These are phyloP conservation scores for Linum usitatissimum DNA, from an alignment of 345 rosid genomes.

Conservation along the genomic window DNA sequence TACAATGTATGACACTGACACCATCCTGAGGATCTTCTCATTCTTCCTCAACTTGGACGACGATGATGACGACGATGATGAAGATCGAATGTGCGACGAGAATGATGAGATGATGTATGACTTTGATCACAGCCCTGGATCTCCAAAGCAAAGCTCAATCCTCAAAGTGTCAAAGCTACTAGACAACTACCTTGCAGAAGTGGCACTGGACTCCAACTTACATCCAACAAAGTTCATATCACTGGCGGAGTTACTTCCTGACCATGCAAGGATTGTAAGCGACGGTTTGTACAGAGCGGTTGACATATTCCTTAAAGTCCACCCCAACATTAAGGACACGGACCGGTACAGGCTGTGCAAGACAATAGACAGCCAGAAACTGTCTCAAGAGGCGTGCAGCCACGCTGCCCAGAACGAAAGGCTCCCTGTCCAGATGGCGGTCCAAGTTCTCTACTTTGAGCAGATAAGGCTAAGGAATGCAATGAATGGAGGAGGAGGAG, in stretches of 20 bases:
- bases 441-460: constrained; percentile 83
- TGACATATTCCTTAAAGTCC: constrained; percentile 89
- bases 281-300: constrained; percentile 91
- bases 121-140: constrained; percentile 71
- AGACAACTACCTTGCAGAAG: constrained; percentile 84
- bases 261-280: constrained; percentile 79
- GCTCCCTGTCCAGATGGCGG: constrained; percentile 91
- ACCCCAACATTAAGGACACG: constrained; percentile 77
- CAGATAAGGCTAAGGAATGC: constrained; percentile 91
- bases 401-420: constrained; percentile 96
- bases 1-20: constrained; percentile 67
- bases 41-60: constrained; percentile 79
- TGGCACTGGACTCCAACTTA: constrained; percentile 71
- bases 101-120: constrained; percentile 72
- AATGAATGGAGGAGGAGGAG: constrained; percentile 69
- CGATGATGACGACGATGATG: constrained; percentile 57
- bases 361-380: constrained; percentile 85
- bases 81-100: constrained; percentile 57
- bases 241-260: constrained; percentile 79
- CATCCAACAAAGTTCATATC: constrained; percentile 70
- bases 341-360: constrained; percentile 88
- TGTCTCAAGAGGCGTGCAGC: constrained; percentile 98
- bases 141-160: constrained; percentile 90
- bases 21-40: constrained; percentile 76
- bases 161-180: constrained; percentile 84